A percentile compares a stretch with the other conserved stretches of the same genome.
phyloP scores from a whole-genome alignment of 805 yeast species.

The Schwanniomyces pseudopolymorphus region DNA sequence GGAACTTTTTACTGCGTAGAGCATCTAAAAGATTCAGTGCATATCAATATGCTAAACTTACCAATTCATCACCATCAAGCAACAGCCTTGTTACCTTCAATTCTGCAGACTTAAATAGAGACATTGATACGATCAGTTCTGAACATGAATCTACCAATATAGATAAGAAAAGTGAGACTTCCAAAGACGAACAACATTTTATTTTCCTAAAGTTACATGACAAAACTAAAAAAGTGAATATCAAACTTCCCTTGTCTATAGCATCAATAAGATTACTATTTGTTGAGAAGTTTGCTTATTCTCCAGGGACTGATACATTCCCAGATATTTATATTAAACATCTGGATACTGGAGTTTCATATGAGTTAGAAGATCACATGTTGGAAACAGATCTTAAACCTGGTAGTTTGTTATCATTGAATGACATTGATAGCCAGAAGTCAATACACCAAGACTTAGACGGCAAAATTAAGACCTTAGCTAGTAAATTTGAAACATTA shows the following conservation, averaged over 20 bases:
- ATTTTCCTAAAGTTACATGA: conserved; percentile 53
- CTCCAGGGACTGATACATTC: conserved; percentile 68
- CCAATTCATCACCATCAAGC: conserved; percentile 34
- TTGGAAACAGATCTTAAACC: conserved; percentile 53
- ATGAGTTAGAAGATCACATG: conserved; percentile 74
- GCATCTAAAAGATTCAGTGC: conserved; percentile 95
- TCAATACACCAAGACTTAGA: conserved; percentile 19
- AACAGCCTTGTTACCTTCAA: conserved; percentile 11
- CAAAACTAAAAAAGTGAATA: conserved; percentile 53
- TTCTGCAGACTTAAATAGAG: not conserved
- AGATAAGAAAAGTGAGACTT: not conserved
- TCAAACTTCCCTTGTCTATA: conserved; percentile 46
- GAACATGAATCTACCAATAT: not conserved
- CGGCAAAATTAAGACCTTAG: conserved; percentile 14
- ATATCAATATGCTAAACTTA: conserved; percentile 79
- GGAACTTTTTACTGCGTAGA: conserved; percentile 81
- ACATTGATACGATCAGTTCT: not conserved
- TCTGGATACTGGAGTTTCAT: conserved; percentile 55
- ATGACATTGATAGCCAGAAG: conserved; percentile 40
- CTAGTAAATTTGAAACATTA: conserved; percentile 16
- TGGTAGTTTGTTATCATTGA: conserved; percentile 60
- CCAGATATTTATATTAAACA: conserved; percentile 81
- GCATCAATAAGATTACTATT: conserved; percentile 67
- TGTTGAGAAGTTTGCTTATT: conserved; percentile 83
- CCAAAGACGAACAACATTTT: conserved; percentile 1